These are phyloP conservation scores for Trichophyton mentagrophytes DNA, from an alignment of 2,329 filamentous ascomycete species.

Conservation along the genomic window DNA sequence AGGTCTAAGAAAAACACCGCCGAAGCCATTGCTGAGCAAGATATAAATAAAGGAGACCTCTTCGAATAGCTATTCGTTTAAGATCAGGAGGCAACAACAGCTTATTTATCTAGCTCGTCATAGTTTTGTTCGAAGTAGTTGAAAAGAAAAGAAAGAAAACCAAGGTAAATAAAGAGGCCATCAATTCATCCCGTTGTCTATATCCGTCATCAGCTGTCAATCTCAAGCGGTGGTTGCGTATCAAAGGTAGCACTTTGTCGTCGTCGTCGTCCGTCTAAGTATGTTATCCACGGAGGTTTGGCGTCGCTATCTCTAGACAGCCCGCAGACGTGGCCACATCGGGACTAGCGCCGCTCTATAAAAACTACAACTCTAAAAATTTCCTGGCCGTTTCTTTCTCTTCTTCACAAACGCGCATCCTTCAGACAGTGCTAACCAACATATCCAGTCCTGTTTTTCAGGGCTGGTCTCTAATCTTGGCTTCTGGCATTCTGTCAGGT, in stretches of 20 bases:
- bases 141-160: background rate
- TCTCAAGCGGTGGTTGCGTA: background rate
- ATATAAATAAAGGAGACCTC: background rate
- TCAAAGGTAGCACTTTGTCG: background rate
- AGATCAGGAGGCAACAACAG: background rate
- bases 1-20: slow-evolving; percentile 97
- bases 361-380: slow-evolving; percentile 13
- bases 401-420: slow-evolving; percentile 51
- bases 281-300: background rate
- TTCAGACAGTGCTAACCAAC: slow-evolving; percentile 79
- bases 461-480: slow-evolving; percentile 36
- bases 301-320: slow-evolving; percentile 2
- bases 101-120: background rate
- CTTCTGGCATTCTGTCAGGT: slow-evolving; percentile 55
- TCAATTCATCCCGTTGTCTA: background rate
- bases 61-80: background rate
- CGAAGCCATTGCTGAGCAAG: slow-evolving; percentile 61
- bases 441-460: slow-evolving; percentile 16
- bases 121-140: background rate
- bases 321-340: slow-evolving; percentile 7
- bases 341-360: slow-evolving; percentile 9
- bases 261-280: background rate
- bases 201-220: background rate
- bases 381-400: slow-evolving; percentile 19
- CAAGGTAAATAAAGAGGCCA: background rate